Percentiles rank a stretch among this genome's conserved stretches.
Evolutionary conservation across 352 stramenopile genomes (phyloP).

Genomic region (Pythium biforme): DNA sequence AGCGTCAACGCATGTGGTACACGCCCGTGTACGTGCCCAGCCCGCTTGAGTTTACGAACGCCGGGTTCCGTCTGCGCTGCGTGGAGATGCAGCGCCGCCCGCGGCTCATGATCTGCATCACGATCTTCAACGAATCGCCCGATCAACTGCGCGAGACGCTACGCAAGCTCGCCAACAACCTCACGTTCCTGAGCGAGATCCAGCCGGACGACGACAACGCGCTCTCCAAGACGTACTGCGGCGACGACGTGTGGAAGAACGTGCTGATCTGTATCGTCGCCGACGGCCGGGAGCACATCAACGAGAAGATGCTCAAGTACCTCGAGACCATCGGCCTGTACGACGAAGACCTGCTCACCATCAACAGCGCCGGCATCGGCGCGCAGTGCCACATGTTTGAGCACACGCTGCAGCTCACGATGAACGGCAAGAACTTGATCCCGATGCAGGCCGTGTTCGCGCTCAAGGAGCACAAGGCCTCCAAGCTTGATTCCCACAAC

Average conservation of each 20-base stretch:
- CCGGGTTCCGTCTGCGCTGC: conserved; percentile 73
- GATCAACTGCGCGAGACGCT: conserved; percentile 70
- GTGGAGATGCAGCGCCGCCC: conserved; percentile 72
- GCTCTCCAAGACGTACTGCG: conserved; percentile 44
- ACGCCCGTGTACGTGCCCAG: conserved; percentile 65
- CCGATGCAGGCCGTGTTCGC: conserved; percentile 80
- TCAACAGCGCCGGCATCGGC: conserved; percentile 80
- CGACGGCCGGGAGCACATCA: conserved; percentile 71
- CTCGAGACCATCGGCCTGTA: conserved; percentile 71
- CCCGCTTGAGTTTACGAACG: conserved; percentile 73
- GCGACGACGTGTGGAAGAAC: conserved; percentile 79
- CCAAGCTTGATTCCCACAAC: conserved; percentile 83
- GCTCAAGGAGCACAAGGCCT: conserved; percentile 80
- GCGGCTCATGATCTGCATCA: conserved; percentile 84
- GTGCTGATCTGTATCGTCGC: conserved; percentile 79
- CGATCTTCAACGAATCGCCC: conserved; percentile 82
- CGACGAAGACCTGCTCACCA: conserved; percentile 83
- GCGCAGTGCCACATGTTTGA: conserved; percentile 85
- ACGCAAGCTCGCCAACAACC: conserved; percentile 82
- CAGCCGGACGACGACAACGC: conserved; percentile 31
- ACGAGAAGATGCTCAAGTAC: conserved; percentile 83
- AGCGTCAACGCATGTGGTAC: conserved; percentile 78
- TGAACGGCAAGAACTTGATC: conserved; percentile 67
- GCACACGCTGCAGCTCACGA: conserved; percentile 72
- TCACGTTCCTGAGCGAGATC: conserved; percentile 65